Base-by-base conservation (phyloP, 495 filamentous ascomycete species). In the Penicillium nucicola region DNA sequence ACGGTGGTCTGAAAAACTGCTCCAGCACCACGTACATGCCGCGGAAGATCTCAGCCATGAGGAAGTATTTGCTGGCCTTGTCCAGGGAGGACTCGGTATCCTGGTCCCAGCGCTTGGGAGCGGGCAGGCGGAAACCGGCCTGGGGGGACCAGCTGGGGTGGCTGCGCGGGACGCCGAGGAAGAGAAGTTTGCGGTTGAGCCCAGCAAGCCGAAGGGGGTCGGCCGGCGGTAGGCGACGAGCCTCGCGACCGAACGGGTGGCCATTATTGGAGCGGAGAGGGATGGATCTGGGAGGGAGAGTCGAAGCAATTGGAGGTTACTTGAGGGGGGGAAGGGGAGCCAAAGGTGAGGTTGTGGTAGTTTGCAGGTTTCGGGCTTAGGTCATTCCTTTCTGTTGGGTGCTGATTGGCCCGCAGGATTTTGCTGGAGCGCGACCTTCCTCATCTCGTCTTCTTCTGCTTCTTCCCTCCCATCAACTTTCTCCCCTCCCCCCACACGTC, bases 11-110 rank as follows among this genome's bases (percentile, higher is more conserved):
- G 78, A 98, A 98, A 81, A 86, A 98, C 76, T 98, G 92, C 82
- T 98, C 93, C 69, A 98, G 64, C 68, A 93, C 85, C 44, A 97
- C 88, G 64, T 96, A 97, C 95, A 98, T 97, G 68, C 93, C 93
- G 60, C 93, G 83, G 66, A 89, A 72, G 84, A 98, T 93, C 79
- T 98, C 93, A 5, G 87, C 86, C 78, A 97, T 66, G 53, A 97
- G 80, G 71, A 97, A 96, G 76, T 90, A 96, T 64, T 88, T 87
- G 42, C 85, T 88, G n/a, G 88, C 84, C 71, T 86, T 87, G 68
- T 95, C 87, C 36, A 93, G 67, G 5, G 84, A 79, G 36, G 79
- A 81, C 64, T 93, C 87, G 33, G 79, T 69, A 48, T 81, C 73
- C 55, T 89, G 74, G 44, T 92, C 82, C 83, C 87, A 95, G 64